phyloP scores from a whole-genome alignment of 306 rosid species.

The Rosa persica region DNA sequence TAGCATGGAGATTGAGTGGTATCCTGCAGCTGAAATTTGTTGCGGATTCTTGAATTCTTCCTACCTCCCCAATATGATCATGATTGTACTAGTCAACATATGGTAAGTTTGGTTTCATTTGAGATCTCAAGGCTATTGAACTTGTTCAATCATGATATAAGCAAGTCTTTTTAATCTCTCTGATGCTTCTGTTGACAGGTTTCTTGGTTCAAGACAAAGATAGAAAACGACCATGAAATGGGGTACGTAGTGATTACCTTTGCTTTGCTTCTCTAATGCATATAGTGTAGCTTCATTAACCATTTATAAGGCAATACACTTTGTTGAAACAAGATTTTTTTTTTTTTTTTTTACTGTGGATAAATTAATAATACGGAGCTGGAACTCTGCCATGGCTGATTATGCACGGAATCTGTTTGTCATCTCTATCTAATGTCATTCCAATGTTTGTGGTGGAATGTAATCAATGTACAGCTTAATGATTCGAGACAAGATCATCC shows the following conservation, averaged over 20 bases:
- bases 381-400: too few relatives aligned
- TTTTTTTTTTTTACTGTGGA: too few relatives aligned
- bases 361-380: too few relatives aligned
- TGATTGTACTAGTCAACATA: constrained; percentile 55
- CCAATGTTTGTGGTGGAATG: constrained; percentile 16
- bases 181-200: constrained; percentile 36
- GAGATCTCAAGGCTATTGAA: too few relatives aligned
- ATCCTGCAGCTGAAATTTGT: constrained; percentile 62
- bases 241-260: constrained; percentile 43
- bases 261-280: too few relatives aligned
- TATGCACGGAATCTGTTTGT: not conserved
- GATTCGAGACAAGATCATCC: constrained; percentile 34
- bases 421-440: constrained; percentile 9
- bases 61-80: constrained; percentile 70
- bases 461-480: constrained; percentile 44
- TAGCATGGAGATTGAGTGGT: constrained; percentile 81
- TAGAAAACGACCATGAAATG: constrained; percentile 66
- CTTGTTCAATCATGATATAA: not conserved
- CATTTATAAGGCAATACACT: not conserved
- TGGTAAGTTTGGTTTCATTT: constrained; percentile 40
- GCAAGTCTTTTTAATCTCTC: not conserved
- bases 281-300: not conserved
- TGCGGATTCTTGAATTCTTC: constrained; percentile 77
- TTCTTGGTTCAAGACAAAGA: constrained; percentile 47
- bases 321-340: not conserved